phyloP scores from a whole-genome alignment of 495 filamentous ascomycete genomes.

The Penicillium bialowiezense region DNA sequence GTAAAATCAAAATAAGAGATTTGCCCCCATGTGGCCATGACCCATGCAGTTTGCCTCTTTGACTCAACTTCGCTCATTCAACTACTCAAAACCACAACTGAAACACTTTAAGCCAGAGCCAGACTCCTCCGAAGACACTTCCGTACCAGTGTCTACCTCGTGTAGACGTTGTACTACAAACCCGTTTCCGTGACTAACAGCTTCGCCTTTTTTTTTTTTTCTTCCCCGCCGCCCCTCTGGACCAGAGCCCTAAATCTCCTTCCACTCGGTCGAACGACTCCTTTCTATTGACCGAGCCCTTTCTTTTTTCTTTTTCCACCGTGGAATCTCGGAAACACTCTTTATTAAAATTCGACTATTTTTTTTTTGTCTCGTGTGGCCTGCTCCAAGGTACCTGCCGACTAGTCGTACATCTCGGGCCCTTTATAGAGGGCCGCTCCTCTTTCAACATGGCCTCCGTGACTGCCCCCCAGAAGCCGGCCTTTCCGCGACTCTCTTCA shows the following conservation, averaged over 20 bases:
- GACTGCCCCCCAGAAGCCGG: conserved; percentile 25
- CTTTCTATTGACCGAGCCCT: conserved; percentile 19
- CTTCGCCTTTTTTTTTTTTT: conserved; percentile 23
- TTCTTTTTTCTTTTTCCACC: conserved; percentile 10
- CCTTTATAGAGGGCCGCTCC: conserved; percentile 39
- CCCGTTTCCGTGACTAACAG: conserved; percentile 49
- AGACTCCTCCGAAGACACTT: too few relatives aligned
- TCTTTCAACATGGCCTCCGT: conserved; percentile 35
- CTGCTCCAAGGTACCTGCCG: conserved; percentile 14
- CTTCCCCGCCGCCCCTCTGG: conserved; percentile 2
- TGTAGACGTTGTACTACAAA: conserved; percentile 18
- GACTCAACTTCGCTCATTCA: conserved; percentile 1
- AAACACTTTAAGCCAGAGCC: too few relatives aligned
- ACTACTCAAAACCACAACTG: neutral
- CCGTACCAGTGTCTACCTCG: too few relatives aligned
- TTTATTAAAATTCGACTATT: conserved; percentile 20
- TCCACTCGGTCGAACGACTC: neutral
- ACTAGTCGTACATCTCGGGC: conserved; percentile 20
- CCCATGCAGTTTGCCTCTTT: neutral
- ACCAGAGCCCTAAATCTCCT: conserved; percentile 17
- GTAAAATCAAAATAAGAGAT: neutral
- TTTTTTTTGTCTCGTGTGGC: conserved; percentile 18
- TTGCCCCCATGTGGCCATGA: conserved; percentile 13
- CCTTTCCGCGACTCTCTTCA: conserved; percentile 20
- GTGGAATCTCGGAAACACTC: conserved; percentile 39